Percentiles rank a stretch among this genome's conserved stretches.
Evolutionary conservation across 176 grass and related monocot species (phyloP).

Genomic region (Oryza longistaminata): DNA sequence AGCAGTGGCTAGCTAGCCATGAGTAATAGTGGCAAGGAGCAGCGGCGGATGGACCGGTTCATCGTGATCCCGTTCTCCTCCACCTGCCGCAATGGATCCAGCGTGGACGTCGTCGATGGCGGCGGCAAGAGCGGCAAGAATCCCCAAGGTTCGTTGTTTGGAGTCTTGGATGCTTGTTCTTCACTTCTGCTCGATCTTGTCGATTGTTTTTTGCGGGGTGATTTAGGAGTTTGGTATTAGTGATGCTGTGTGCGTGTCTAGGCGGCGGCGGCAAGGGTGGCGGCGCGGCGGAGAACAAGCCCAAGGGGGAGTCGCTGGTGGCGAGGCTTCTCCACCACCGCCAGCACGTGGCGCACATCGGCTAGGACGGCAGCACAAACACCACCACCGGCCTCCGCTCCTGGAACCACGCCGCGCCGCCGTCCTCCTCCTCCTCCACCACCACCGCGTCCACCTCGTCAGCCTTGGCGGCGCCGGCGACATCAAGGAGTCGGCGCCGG

Average conservation of each 20-base stretch:
- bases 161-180: not conserved
- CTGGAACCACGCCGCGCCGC: constrained; percentile 44
- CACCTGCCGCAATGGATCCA: constrained; percentile 65
- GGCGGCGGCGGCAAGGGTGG: not conserved
- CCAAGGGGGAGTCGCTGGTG: constrained; percentile 55
- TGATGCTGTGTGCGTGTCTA: not conserved
- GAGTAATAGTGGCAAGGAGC: constrained; percentile 37
- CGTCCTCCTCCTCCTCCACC: not conserved
- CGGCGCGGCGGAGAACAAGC: not conserved
- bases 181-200: not conserved
- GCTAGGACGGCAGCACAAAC: constrained; percentile 73
- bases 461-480: not conserved
- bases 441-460: not conserved
- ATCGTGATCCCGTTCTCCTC: constrained; percentile 82
- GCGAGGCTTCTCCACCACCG: constrained; percentile 66
- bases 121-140: constrained; percentile 43
- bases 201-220: not conserved
- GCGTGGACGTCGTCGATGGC: constrained; percentile 64
- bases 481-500: no score
- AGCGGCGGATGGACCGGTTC: constrained; percentile 61
- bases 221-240: not conserved
- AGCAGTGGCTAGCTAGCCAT: not conserved
- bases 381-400: constrained; percentile 54
- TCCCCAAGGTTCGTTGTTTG: constrained; percentile 27
- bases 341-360: constrained; percentile 88